Conservation (phyloP, 768 basidiomycete genomes). For the Aureoboletus auriporus region DNA sequence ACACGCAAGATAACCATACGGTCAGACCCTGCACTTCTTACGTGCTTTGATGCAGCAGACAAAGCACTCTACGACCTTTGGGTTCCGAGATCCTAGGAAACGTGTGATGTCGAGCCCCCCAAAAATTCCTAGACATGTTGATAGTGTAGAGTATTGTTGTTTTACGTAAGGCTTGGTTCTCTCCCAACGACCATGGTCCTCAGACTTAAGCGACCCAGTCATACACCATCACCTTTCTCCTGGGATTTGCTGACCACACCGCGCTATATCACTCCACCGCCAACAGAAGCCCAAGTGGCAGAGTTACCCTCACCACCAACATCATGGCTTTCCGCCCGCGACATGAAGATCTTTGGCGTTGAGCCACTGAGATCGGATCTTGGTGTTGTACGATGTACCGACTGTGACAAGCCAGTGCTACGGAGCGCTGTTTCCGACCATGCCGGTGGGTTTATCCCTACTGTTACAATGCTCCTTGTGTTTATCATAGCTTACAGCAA, state of each 20-base stretch:
- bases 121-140: no score
- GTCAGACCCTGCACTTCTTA: slow-evolving; percentile 61
- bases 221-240: slow-evolving; percentile 54
- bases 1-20: slow-evolving; percentile 46
- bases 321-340: slow-evolving; percentile 77
- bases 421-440: slow-evolving; percentile 75
- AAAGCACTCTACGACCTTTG: slow-evolving; percentile 76
- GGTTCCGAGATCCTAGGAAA: slow-evolving; percentile 42
- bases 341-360: slow-evolving; percentile 86
- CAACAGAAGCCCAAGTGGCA: slow-evolving; percentile 34
- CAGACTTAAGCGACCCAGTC: slow-evolving; percentile 40
- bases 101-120: background rate
- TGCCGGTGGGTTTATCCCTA: slow-evolving; percentile 50
- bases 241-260: slow-evolving; percentile 49
- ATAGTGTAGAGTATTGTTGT: background rate
- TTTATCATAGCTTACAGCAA: slow-evolving; percentile 37
- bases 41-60: slow-evolving; percentile 74
- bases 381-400: slow-evolving; percentile 65
- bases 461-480: background rate
- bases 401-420: slow-evolving; percentile 79
- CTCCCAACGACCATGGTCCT: slow-evolving; percentile 34
- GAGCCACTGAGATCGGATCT: slow-evolving; percentile 70
- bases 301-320: slow-evolving; percentile 70
- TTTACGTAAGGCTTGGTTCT: slow-evolving; percentile 19
- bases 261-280: slow-evolving; percentile 20